These are phyloP conservation scores for Aspergillus japonicus DNA, from an alignment of 2,329 filamentous ascomycete genomes.

Conservation along the genomic window DNA sequence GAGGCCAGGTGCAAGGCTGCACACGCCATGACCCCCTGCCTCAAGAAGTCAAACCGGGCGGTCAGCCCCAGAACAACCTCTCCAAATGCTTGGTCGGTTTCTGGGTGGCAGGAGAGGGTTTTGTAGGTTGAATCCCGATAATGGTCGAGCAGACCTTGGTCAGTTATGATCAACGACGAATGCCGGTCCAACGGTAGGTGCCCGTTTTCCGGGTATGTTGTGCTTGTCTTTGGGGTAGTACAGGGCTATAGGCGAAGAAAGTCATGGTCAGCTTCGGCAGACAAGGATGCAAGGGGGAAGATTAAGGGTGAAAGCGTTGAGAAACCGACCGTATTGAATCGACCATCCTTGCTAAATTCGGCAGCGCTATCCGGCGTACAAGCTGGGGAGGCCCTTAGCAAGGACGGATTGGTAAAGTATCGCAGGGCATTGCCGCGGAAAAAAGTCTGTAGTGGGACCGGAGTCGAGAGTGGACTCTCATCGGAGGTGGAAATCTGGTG, in stretches of 20 bases:
- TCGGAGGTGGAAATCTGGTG: slow-evolving; percentile 15
- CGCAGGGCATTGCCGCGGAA: slow-evolving; percentile 27
- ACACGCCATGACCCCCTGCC: slow-evolving; percentile 7
- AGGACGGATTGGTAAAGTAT: slow-evolving; percentile 22
- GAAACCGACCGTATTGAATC: too few relatives aligned
- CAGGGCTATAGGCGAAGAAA: too few relatives aligned
- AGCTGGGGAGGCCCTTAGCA: too few relatives aligned
- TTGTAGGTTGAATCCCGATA: not conserved
- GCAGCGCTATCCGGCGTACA: too few relatives aligned
- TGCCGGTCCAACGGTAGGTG: not conserved
- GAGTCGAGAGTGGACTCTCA: slow-evolving; percentile 14
- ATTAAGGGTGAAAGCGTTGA: too few relatives aligned
- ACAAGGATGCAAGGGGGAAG: too few relatives aligned
- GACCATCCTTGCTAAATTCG: too few relatives aligned
- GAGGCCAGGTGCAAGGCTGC: slow-evolving; percentile 2
- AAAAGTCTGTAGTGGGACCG: slow-evolving; percentile 27
- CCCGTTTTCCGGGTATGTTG: too few relatives aligned
- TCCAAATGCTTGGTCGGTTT: not conserved
- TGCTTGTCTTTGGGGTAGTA: too few relatives aligned
- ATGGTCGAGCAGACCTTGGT: not conserved
- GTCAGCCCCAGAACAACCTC: not conserved
- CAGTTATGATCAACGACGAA: not conserved
- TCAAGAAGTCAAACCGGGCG: not conserved
- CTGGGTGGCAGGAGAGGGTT: not conserved
- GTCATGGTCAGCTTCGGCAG: too few relatives aligned